Base-by-base conservation (phyloP, 2,329 filamentous ascomycete genomes). In the Pleoardoris graminearum region DNA sequence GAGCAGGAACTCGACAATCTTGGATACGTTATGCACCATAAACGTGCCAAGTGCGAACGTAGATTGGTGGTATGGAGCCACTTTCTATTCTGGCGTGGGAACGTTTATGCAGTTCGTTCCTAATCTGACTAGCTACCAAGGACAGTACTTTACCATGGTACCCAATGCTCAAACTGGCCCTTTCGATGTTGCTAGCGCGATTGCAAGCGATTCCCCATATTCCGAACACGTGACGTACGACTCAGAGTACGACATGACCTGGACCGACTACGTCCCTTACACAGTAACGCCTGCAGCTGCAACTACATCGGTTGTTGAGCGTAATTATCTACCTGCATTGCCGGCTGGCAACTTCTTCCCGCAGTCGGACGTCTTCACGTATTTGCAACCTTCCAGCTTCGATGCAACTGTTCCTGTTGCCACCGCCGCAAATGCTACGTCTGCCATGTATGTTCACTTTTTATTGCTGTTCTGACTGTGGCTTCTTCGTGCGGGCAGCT, bases 41-140 rank as follows among this genome's bases (percentile, higher is more conserved):
- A 68, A 73, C 36, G 61, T 73, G 25, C 66, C 65, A n/a, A 62
- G 47, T 41, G 71, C 69, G 14, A 66, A 54, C 49, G 54, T 72
- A 41, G 59, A 70, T 41, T 72, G 64, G 61, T 73, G 70, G 70
- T 70, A 61, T 46, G 59, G 59, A 14, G 60, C 67, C 4, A 69
- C 64, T 8, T 72, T 64, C 38, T 59, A 54, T 21, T 55, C 59
- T 33, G 22, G 36, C 11, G 30, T 66, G 0, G 66, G 58, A 7
- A 68, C 61, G 0, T 57, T 69, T 41, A 65, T 56, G 1, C 56
- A 35, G 12, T 30, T 42, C 19, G 54, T 37, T 32, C 50, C 42
- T 5, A 70, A 67, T 23, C 62, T 57, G 35, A 65, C 60, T 1
- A 49, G 63, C 1, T 29, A 41, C 17, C 12, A 22, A 7, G 35